Conservation (phyloP, 1,139 yeast species). For the Blastobotrys aristatus region DNA sequence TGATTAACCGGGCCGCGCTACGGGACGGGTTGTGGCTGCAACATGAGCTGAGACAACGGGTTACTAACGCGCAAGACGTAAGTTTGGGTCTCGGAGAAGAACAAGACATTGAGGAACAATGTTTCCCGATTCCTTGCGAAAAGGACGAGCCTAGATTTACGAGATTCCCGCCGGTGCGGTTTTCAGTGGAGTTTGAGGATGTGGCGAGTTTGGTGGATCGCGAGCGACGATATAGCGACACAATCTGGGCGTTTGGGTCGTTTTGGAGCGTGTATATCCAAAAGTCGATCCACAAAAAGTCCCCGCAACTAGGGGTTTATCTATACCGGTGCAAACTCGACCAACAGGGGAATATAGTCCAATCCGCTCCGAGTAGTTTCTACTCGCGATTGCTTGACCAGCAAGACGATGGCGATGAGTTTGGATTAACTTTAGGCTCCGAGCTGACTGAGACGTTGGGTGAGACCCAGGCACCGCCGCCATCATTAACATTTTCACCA, state of each 20-base stretch:
- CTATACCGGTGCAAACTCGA: conserved; percentile 40
- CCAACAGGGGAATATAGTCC: conserved; percentile 9
- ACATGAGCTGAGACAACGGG: conserved; percentile 37
- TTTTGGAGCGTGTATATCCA: conserved; percentile 53
- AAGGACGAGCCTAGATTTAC: conserved; percentile 28
- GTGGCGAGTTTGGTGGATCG: conserved; percentile 42
- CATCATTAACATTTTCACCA: background rate
- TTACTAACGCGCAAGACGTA: conserved; percentile 8
- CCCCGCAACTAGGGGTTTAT: conserved; percentile 50
- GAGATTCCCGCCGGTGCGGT: conserved; percentile 48
- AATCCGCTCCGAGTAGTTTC: conserved; percentile 1
- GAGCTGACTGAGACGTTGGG: background rate
- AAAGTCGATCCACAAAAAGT: conserved; percentile 40
- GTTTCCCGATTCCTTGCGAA: conserved; percentile 24
- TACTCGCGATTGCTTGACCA: background rate
- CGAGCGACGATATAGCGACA: conserved; percentile 45
- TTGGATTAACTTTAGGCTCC: background rate
- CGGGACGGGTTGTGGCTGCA: conserved; percentile 47
- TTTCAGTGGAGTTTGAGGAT: conserved; percentile 47
- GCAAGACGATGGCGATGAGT: background rate
- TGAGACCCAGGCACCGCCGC: background rate
- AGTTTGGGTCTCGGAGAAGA: conserved; percentile 17
- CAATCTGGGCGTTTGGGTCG: conserved; percentile 55
- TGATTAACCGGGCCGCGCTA: conserved; percentile 37
- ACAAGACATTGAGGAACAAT: conserved; percentile 15